Base-by-base conservation (phyloP, 352 stramenopile species). In the Pythium oligandrum region DNA sequence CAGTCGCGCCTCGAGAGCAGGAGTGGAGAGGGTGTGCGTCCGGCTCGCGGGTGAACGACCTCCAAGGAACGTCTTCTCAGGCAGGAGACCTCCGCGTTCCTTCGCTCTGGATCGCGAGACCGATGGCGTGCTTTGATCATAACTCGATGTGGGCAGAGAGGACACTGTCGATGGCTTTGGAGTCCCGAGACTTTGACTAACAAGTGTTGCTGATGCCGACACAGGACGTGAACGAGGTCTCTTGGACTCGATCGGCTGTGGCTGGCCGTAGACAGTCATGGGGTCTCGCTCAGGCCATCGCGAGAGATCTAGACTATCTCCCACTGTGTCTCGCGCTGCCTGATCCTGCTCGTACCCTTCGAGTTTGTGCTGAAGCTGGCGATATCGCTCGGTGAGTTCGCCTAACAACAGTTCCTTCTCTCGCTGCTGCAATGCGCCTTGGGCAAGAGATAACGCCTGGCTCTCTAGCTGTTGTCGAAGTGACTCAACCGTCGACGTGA, bases 361-460 rank as follows among this genome's bases (percentile, higher is more conserved):
- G 5, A 57, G 3, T 26, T 66, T 51, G 3, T 48, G 11, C 10
- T 63, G 61, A 2, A 88, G 48, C 6, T 72, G 54, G 4, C 69
- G 73, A 51, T 77, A 81, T 6, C 74, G 70, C 2, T 66, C 62
- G 0, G 68, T 85, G 12, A 88, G 60, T 34, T 83, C 73, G 2
- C 60, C 63, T 11, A 88, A 53, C 39, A 88, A 37, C 6, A 74
- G 64, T n/a, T 84, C 71, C 6, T 85, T 86, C 53, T 88, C 78
- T 2, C 76, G 64, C 12, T 79, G 56, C 32, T 70, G 52, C 43
- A 88, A 58, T 30, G 82, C 61, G 0, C 59, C 57, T 42, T 66
- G 70, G 4, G 72, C 62, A 1, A 85, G 54, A 3, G 62, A 37
- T 53, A 88, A 51, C 1, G 59, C 61, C 38, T 86, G 75, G 4